Evolutionary conservation across 2,329 filamentous ascomycete genomes (phyloP).

Genomic region (Huntiella abstrusa): DNA sequence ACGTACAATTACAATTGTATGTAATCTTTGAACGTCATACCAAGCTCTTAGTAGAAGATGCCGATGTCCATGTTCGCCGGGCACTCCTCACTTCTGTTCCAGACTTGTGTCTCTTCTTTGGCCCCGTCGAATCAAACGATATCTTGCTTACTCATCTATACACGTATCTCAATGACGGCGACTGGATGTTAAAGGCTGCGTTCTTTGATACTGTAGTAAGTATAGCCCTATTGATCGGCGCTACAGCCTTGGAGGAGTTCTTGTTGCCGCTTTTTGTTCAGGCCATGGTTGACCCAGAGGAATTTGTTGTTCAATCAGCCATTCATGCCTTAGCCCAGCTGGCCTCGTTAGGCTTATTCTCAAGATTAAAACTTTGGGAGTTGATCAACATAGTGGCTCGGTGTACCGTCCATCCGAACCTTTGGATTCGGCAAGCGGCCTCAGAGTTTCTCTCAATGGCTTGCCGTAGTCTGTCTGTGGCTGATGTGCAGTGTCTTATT

Average conservation of each 20-base stretch:
- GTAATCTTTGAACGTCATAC: conserved; percentile 75
- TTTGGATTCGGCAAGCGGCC: conserved; percentile 86
- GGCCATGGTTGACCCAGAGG: conserved; percentile 78
- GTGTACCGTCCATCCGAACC: conserved; percentile 83
- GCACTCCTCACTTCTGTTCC: conserved; percentile 86
- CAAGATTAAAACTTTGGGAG: conserved; percentile 70
- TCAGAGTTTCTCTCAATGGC: conserved; percentile 65
- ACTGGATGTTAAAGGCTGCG: conserved; percentile 91
- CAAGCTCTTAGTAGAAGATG: conserved; percentile 74
- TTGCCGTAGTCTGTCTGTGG: conserved; percentile 54
- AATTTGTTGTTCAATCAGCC: conserved; percentile 82
- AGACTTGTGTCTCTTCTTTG: conserved; percentile 87
- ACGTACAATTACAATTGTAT: conserved; percentile 64
- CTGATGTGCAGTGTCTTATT: conserved; percentile 70
- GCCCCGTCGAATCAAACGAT: conserved; percentile 77
- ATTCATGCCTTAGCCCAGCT: conserved; percentile 76
- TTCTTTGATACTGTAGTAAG: conserved; percentile 94
- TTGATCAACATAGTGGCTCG: conserved; percentile 65
- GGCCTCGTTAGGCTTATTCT: conserved; percentile 72
- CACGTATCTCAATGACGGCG: conserved; percentile 87
- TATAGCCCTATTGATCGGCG: conserved; percentile 77
- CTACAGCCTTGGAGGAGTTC: conserved; percentile 79
- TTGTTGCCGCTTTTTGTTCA: conserved; percentile 92
- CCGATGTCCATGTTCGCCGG: conserved; percentile 66
- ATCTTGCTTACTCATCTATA: conserved; percentile 93